Base-by-base conservation (phyloP, 768 basidiomycete genomes). In the Boletus huronensis region DNA sequence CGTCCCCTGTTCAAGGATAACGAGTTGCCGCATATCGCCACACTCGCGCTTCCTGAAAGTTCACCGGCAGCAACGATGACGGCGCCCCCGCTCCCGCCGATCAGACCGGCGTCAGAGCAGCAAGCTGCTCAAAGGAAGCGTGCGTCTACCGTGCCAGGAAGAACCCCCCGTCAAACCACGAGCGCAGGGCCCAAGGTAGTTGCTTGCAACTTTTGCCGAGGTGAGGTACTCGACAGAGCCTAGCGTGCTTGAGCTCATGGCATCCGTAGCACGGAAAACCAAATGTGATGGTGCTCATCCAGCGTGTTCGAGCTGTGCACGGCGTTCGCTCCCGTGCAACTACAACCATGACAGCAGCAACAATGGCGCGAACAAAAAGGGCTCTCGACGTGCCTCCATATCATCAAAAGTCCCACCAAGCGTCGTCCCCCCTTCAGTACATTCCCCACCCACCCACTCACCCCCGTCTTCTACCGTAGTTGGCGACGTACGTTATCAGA, bases 211-310 rank as follows among this genome's bases (percentile, higher is more conserved):
- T 90, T 90, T 67, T 93, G 90, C 72, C 81, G 90, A 76, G 88
- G 90, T 91, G 64, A 52, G 83, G 75, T 47, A 36, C 32, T 32
- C 29, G 45, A 47, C 43, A 38, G 48, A 36, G 23, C 48, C 23
- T 36, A 47, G 42, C 47, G 54, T 48, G 55, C 55, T 14, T 28
- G 55, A 23, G 23, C 48, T 58, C 2, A 59, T 25, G 46, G 11
- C 21, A 21, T 38, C 28, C 60, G 16, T 57, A 91, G 90, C 90
- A 34, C 90, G 90, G 55, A 93, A 93, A 75, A 93, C 90, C 19
- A 87, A 90, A 68, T 93, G 90, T 62, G 90, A 93, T 69, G 90
- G 90, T 38, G 87, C 79, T n/a, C 88, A 89, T 64, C 90, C 90
- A 29, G 80, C 85, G 26, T 93, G 90, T 68, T 83, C 87, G 50